Base-by-base conservation (phyloP, 306 rosid genomes). In the Echinosophora koreensis region DNA sequence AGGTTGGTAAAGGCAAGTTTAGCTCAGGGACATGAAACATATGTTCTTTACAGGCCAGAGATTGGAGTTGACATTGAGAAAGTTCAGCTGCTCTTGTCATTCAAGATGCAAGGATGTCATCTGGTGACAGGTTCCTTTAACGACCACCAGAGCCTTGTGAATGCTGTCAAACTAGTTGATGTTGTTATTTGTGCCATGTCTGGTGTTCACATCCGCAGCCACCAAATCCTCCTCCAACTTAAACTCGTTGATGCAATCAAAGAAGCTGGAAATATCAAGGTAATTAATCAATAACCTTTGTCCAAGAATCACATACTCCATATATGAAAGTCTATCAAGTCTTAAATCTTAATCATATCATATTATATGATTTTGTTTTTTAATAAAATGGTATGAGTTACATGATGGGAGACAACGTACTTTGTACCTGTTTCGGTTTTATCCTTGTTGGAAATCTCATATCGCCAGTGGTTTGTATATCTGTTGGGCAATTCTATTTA, bases 221-320 rank as follows among this genome's bases (percentile, higher is more conserved):
- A 91, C 76, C 90, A 89, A 15, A 86, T 91, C 39, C 90, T 88
- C 11, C 85, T 84, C 7, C 97, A 91, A 56, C 97, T 89, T 64
- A 87, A 91, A 66, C 97, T 91, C 37, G 82, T 91, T 68, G 76
- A 81, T 71, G 97, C 94, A 13, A 89, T 91, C 4, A 88, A 85
- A 86, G 84, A 91, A 80, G 94, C 97, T 15, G 89, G 90, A 52
- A 89, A 89, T 69, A 8, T 89, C 13, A 91, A 91, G 94, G 97
- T 90, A 79, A 2, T 7, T 0, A 38, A 60, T n/a, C n/a, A 30
- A 50, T 13, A 8, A 32, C 11, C 9, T 13, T 59, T 59, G 5
- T 30, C 12, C 17, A 10, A 15, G 59, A 0, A 54, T 54, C 35
- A 56, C 6, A 55, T 55, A 3, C 12, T 55, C 61, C 61, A 55